Percentiles rank a stretch among this genome's conserved stretches.
These are phyloP conservation scores for Scheffersomyces stambukii DNA, from an alignment of 1,139 yeast genomes.

Conservation along the genomic window DNA sequence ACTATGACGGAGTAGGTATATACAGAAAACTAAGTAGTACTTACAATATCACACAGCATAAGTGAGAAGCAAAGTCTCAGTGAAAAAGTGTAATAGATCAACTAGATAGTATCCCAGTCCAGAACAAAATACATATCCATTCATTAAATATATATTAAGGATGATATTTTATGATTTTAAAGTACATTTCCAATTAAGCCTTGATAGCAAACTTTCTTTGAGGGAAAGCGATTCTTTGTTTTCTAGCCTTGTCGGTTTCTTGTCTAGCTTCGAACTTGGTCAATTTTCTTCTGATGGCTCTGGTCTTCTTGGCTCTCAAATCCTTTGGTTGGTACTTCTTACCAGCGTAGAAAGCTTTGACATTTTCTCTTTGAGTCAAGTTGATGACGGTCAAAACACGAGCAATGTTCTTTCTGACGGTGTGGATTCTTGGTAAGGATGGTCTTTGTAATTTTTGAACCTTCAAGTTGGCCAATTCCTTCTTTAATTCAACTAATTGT, in stretches of 20 bases:
- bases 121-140: too few relatives aligned
- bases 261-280: constrained; percentile 80
- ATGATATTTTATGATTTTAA: too few relatives aligned
- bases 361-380: constrained; percentile 94
- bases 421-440: constrained; percentile 90
- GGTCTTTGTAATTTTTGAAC: constrained; percentile 93
- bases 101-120: too few relatives aligned
- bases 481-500: constrained; percentile 94
- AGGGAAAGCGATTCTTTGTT: constrained; percentile 95
- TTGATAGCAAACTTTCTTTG: constrained; percentile 97
- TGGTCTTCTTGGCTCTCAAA: constrained; percentile 98
- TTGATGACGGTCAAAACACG: constrained; percentile 96
- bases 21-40: too few relatives aligned
- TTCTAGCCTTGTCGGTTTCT: constrained; percentile 85
- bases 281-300: constrained; percentile 98
- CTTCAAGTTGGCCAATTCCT: constrained; percentile 93
- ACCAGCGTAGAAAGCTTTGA: constrained; percentile 92
- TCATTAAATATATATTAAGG: too few relatives aligned
- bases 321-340: constrained; percentile 98
- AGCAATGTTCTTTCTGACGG: constrained; percentile 98
- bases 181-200: too few relatives aligned
- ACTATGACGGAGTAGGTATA: constrained; percentile 14
- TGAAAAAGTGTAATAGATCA: neutral
- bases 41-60: too few relatives aligned
- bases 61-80: neutral